These are phyloP conservation scores for Thermomucor indicae-seudaticae DNA, from an alignment of 371 early-diverging fungal species.

Conservation along the genomic window DNA sequence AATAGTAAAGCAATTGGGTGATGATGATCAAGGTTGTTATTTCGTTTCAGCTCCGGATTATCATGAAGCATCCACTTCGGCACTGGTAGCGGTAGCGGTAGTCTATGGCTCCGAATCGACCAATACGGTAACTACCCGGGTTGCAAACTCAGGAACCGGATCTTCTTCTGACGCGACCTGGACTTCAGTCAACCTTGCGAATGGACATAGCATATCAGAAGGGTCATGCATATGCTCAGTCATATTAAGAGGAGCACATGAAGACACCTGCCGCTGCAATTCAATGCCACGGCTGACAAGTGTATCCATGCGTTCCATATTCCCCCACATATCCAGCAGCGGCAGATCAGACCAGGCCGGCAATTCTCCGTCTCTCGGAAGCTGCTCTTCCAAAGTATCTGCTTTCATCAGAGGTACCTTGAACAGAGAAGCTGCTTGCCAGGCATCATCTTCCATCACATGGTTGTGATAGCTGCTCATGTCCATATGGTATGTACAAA, in stretches of 20 bases:
- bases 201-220: conserved; percentile 43
- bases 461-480: conserved; percentile 41
- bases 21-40: no score
- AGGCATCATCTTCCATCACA: conserved; percentile 28
- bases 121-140: conserved; percentile 24
- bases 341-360: conserved; percentile 41
- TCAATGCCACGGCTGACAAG: conserved; percentile 38
- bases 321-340: conserved; percentile 52
- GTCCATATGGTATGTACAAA: conserved; percentile 56
- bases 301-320: conserved; percentile 20
- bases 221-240: conserved; percentile 29
- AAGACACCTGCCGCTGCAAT: conserved; percentile 46
- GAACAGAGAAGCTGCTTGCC: conserved; percentile 34
- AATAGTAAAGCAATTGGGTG: no score
- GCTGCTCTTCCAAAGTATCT: conserved; percentile 20
- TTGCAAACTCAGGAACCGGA: conserved; percentile 24
- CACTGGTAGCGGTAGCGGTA: no score
- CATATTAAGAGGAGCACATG: conserved; percentile 33
- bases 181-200: conserved; percentile 26
- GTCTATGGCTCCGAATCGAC: conserved; percentile 9
- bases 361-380: conserved; percentile 27
- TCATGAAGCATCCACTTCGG: no score
- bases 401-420: conserved; percentile 47
- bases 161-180: conserved; percentile 25
- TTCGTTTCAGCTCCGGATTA: no score